Evolutionary conservation across 2,329 filamentous ascomycete genomes (phyloP).

Genomic region (Sclerotiophoma versabilis): DNA sequence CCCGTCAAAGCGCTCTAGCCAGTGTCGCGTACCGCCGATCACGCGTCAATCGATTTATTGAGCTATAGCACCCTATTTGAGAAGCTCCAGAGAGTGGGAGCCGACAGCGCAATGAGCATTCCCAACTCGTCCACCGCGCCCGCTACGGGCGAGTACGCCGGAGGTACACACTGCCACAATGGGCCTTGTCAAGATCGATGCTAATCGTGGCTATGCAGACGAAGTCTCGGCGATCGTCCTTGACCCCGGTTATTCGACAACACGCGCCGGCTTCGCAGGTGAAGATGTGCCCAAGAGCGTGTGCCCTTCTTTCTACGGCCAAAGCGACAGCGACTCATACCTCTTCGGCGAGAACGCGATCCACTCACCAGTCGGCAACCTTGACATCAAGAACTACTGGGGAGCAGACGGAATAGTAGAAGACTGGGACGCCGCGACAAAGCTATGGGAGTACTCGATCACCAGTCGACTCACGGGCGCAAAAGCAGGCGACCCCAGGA

Average conservation of each 20-base stretch:
- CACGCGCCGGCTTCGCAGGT: conserved; percentile 93
- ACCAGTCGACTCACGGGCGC: conserved; percentile 85
- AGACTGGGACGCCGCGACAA: conserved; percentile 91
- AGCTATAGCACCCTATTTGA: neutral
- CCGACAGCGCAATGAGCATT: conserved; percentile 43
- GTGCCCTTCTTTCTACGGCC: conserved; percentile 86
- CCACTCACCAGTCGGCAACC: conserved; percentile 73
- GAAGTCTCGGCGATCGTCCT: conserved; percentile 97
- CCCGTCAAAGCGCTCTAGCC: conserved; percentile 20
- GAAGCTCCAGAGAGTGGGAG: conserved; percentile 12
- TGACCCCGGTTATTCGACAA: conserved; percentile 89
- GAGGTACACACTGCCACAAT: too few species aligned
- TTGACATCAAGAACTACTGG: conserved; percentile 93
- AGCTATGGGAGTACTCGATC: conserved; percentile 92
- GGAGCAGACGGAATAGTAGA: conserved; percentile 87
- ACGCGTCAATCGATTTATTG: conserved; percentile 37
- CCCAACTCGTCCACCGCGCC: conserved; percentile 49
- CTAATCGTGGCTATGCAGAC: conserved; percentile 70
- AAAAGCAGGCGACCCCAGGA: conserved; percentile 71
- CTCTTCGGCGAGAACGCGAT: conserved; percentile 92
- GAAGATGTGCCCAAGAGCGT: conserved; percentile 97
- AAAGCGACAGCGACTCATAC: conserved; percentile 56
- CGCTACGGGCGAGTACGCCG: conserved; percentile 55
- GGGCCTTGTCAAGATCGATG: too few species aligned
- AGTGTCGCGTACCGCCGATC: conserved; percentile 2